A percentile compares a stretch with the other conserved stretches of the same genome.
Conservation (phyloP, 208 protist genomes). For the Wallacemonas collosoma region DNA sequence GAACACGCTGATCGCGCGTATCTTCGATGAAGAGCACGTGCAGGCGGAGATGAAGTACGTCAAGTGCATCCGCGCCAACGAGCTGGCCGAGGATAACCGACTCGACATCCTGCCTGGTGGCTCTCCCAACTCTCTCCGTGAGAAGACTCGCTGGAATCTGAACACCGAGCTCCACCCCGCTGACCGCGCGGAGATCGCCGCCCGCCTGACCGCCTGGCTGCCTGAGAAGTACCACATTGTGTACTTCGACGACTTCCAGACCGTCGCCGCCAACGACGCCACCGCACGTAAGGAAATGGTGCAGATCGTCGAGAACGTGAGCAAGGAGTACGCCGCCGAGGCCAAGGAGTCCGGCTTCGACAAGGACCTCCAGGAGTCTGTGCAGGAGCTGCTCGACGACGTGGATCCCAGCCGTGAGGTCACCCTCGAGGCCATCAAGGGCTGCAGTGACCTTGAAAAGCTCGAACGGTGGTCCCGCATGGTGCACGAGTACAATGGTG, state of each 20-base stretch:
- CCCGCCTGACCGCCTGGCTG: conserved; percentile 85
- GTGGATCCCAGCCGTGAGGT: conserved; percentile 81
- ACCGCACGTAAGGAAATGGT: conserved; percentile 75
- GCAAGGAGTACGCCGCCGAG: conserved; percentile 80
- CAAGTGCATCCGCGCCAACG: conserved; percentile 89
- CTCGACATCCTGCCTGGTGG: conserved; percentile 87
- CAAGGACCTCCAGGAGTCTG: conserved; percentile 61
- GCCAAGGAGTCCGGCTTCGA: conserved; percentile 70
- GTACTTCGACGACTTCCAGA: conserved; percentile 90
- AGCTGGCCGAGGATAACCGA: conserved; percentile 87
- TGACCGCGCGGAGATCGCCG: conserved; percentile 75
- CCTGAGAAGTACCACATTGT: conserved; percentile 92
- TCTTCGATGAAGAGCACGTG: conserved; percentile 90
- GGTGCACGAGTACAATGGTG: conserved; percentile 90
- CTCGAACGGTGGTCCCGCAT: conserved; percentile 79
- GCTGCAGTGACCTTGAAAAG: conserved; percentile 63
- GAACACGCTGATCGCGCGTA: conserved; percentile 81
- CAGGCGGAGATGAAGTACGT: conserved; percentile 92
- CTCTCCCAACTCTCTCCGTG: conserved; percentile 83
- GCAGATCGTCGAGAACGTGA: conserved; percentile 72
- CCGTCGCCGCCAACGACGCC: conserved; percentile 79
- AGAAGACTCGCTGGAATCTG: conserved; percentile 89
- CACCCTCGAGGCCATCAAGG: conserved; percentile 69
- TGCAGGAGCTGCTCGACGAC: conserved; percentile 71
- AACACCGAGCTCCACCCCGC: conserved; percentile 85